These are phyloP conservation scores for Trichoderma sp. DNA, from an alignment of 2,329 filamentous ascomycete species.

Conservation along the genomic window DNA sequence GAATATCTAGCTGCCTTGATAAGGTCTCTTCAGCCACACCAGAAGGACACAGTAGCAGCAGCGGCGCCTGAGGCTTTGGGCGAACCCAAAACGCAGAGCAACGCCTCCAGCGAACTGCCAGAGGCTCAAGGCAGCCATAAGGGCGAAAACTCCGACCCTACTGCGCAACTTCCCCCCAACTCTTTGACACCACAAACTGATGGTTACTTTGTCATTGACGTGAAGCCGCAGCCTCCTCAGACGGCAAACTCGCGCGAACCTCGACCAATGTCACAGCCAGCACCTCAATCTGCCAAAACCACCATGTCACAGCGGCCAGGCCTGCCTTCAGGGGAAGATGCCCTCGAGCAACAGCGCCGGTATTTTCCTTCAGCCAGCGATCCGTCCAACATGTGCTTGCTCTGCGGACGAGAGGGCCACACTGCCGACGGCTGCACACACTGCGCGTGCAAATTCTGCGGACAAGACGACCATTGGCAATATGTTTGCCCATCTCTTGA, in stretches of 20 bases:
- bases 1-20: slow-evolving; percentile 26
- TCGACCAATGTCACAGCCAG: neutral
- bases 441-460: slow-evolving; percentile 48
- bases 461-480: slow-evolving; percentile 44
- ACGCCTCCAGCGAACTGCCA: neutral
- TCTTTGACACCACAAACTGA: neutral
- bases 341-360: slow-evolving; percentile 39
- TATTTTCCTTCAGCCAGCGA: slow-evolving; percentile 53
- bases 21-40: slow-evolving; percentile 19
- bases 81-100: neutral
- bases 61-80: neutral
- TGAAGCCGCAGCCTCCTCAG: neutral
- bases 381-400: slow-evolving; percentile 46
- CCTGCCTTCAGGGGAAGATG: slow-evolving; percentile 33
- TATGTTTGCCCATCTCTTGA: slow-evolving; percentile 49
- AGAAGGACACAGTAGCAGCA: neutral
- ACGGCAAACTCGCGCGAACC: neutral
- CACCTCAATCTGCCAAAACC: neutral
- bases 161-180: neutral
- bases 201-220: slow-evolving; percentile 2
- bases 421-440: slow-evolving; percentile 43
- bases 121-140: neutral
- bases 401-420: slow-evolving; percentile 52
- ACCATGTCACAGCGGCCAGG: slow-evolving; percentile 23
- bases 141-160: neutral